Evolutionary conservation across 768 basidiomycete genomes (phyloP), one percentile per base, ranked within the genome.

Genomic region (Psilocybe cyanescens): DNA sequence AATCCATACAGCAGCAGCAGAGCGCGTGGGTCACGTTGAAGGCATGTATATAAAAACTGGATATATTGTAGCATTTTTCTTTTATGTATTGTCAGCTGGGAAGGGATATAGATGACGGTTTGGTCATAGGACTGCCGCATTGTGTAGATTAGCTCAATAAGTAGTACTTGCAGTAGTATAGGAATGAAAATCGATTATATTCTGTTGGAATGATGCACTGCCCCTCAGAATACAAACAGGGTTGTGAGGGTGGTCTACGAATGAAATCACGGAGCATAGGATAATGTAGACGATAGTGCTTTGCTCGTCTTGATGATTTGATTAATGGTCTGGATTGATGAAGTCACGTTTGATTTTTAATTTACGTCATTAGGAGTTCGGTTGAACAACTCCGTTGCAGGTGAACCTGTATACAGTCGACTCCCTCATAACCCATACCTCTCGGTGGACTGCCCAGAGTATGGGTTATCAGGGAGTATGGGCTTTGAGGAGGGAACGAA

Each of bases 1-100:
- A 79, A 81, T 61, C 79, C 80, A 1, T 77, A 78, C 58, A 67
- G 71, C 54, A 64, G 57, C 31, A 50, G 57, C 31, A 50, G 61
- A 63, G 44, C 69, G 19, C 71, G 69, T 35, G 60, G 57, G 33
- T 41, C 63, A 46, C 60, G 67, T 52, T 67, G 64, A 46, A 56
- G 61, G 60, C 64, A 63, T 24, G 51, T 63, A 51, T 62, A 41
- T 28, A 46, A 28, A 61, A n/a, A 48, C 45, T 28, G 30, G 46
- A 50, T 56, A 17, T 65, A 61, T 50, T 67, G 63, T 66, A 63
- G 56, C 59, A 59, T 53, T 59, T 61, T 59, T 57, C 47, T 58
- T 60, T 56, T 61, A 68, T 69, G 69, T 65, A 64, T 53, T 59
- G 62, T 61, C 45, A 41, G 14, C 16, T 24, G 29, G 62, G 62